These are phyloP conservation scores for Coemansia sp. DNA, from an alignment of 192 early-diverging fungal species.

Conservation along the genomic window DNA sequence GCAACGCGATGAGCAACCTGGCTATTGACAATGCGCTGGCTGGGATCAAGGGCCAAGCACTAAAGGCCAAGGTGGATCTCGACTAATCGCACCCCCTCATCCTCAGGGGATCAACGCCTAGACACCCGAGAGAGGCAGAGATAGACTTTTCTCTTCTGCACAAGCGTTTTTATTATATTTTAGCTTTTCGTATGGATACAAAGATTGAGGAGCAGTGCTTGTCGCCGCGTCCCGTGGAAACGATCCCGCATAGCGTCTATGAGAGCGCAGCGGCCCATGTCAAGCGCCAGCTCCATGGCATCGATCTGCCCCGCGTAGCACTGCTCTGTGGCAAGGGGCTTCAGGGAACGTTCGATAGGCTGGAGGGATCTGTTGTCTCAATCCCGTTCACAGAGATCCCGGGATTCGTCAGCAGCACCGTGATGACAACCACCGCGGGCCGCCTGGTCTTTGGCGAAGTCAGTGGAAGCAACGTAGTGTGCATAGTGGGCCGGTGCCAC, in stretches of 20 bases:
- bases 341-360: conserved; percentile 71
- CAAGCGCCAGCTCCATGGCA: conserved; percentile 34
- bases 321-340: conserved; percentile 85
- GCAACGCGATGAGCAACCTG: conserved; percentile 76
- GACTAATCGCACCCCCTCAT: conserved; percentile 2
- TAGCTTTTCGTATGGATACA: neutral
- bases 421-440: conserved; percentile 37
- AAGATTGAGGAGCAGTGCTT: conserved; percentile 1
- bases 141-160: neutral
- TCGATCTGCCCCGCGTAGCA: conserved; percentile 60
- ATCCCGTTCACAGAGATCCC: conserved; percentile 81
- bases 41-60: conserved; percentile 55
- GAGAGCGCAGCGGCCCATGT: conserved; percentile 52
- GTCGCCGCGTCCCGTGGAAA: conserved; percentile 39
- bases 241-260: conserved; percentile 55
- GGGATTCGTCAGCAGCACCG: conserved; percentile 74
- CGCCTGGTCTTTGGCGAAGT: conserved; percentile 79
- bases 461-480: conserved; percentile 67
- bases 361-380: conserved; percentile 59
- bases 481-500: conserved; percentile 89
- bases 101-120: neutral
- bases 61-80: conserved; percentile 35
- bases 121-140: neutral
- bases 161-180: neutral
- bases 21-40: conserved; percentile 71